Conservation (phyloP, 306 rosid genomes). For the Dalbergia cultrata region DNA sequence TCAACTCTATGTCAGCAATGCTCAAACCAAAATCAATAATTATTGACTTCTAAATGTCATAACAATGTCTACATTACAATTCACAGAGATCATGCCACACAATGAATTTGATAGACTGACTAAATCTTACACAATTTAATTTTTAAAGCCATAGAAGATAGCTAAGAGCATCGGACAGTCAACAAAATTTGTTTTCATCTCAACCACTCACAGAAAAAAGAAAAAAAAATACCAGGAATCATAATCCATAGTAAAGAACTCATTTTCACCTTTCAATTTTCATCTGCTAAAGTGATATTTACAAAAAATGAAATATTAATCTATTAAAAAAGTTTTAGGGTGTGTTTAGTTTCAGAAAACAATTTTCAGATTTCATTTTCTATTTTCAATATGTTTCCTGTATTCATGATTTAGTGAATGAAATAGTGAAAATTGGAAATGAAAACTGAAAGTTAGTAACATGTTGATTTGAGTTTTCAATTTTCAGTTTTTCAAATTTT, state of each 20-base stretch:
- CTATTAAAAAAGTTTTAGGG: no score
- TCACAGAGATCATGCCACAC: background rate
- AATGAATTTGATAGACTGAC: background rate
- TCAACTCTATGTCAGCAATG: conserved; percentile 4
- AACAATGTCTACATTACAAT: background rate
- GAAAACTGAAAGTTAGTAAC: no score
- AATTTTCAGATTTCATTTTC: no score
- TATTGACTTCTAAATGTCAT: background rate
- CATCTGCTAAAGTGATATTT: background rate
- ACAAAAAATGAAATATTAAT: background rate
- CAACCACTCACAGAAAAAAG: background rate
- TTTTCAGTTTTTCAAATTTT: no score
- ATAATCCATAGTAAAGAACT: background rate
- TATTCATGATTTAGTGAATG: no score
- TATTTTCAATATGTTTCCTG: no score
- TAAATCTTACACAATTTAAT: background rate
- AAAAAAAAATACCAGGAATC: background rate
- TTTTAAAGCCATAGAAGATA: background rate
- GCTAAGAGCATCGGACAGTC: background rate
- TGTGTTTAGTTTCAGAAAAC: no score
- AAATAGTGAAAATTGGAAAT: background rate
- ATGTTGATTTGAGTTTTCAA: no score
- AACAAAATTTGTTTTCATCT: conserved; percentile 4
- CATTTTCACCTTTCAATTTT: background rate
- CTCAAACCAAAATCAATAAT: background rate